Evolutionary conservation across 2,329 filamentous ascomycete genomes (phyloP), one percentile per base, ranked within the genome.

Genomic region (Endoconidiophora laricicola): DNA sequence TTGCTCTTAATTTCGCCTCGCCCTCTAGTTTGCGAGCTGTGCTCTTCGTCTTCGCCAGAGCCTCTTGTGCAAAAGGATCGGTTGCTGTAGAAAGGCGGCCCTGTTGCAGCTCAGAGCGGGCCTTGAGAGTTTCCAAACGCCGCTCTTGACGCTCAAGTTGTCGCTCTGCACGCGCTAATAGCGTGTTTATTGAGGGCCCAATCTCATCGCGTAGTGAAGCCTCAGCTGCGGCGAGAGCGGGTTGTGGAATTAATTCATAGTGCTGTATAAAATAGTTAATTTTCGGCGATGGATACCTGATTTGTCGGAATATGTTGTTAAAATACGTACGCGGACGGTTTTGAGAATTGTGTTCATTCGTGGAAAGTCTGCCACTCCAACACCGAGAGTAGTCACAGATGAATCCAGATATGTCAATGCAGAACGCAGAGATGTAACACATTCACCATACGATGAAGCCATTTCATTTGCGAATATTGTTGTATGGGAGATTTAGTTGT

Each of bases 181-280:
- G 76, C 52, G 79, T 76, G 26, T 80, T 71, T 55, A 94, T 83
- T 63, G 86, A 87, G 6, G 88, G 88, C n/a, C 82, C 81, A 57
- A 94, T 91, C 62, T 94, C 87, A 59, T 86, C 83, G 58, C 87
- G 81, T 16, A 95, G 77, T 3, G 86, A 81, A 56, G 84, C 73
- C 65, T 95, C 88, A 29, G 88, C 88, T 55, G 81, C 75, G 54
- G 81, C 79, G 42, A 95, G 77, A 47, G 84, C 84, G 10, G 83
- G 78, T 62, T 94, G 86, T 14, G 87, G 85, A 57, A 94, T 84
- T 40, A 94, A 79, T 63, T 95, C 88, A 66, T 94, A 95, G 67
- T 94, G 88, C 81, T 93, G 54, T 29, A 7, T 86, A 84, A 57
- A 93, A 83, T 43, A 94, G 78, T 63, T 94, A 86, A 65, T 93